These are phyloP conservation scores for Pythium phragmitis DNA, from an alignment of 352 stramenopile species.

Conservation along the genomic window DNA sequence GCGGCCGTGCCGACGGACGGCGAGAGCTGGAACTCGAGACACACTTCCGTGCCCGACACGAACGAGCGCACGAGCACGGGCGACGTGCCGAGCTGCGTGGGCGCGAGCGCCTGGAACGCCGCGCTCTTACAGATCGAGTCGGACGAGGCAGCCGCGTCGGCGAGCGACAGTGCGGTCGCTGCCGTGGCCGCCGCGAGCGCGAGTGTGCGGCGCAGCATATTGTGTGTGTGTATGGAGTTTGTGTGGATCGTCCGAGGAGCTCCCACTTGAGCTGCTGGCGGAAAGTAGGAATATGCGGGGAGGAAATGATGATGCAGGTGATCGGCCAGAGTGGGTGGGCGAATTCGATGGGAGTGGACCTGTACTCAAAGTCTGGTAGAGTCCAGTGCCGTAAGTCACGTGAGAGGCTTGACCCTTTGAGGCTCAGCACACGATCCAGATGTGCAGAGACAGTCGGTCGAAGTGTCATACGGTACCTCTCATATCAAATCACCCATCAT, in stretches of 20 bases:
- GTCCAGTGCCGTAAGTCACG: not conserved
- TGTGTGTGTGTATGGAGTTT: not conserved
- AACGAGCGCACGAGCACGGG: slow-evolving; percentile 63
- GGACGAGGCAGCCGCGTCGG: slow-evolving; percentile 15
- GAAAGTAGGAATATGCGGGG: slow-evolving; percentile 14
- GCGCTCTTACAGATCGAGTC: slow-evolving; percentile 48
- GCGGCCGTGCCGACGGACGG: slow-evolving; percentile 34
- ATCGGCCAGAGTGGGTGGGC: not conserved
- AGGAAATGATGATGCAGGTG: not conserved
- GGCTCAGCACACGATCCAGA: not conserved
- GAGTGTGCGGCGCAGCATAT: slow-evolving; percentile 17
- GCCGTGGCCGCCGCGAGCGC: slow-evolving; percentile 5
- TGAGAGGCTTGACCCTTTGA: not conserved
- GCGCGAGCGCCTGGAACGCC: slow-evolving; percentile 45
- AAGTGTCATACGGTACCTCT: slow-evolving; percentile 23
- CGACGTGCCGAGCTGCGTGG: slow-evolving; percentile 50
- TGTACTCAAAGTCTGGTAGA: not conserved
- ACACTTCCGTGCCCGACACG: slow-evolving; percentile 54
- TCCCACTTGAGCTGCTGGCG: not conserved
- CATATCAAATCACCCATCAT: slow-evolving; percentile 22
- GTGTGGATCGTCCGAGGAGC: not conserved
- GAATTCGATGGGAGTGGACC: not conserved
- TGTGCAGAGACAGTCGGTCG: slow-evolving; percentile 16
- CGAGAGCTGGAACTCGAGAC: slow-evolving; percentile 62
- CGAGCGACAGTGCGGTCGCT: not conserved